These are phyloP conservation scores for Camellia lanceoleosa DNA, from an alignment of 148 eudicot genomes.

Conservation along the genomic window DNA sequence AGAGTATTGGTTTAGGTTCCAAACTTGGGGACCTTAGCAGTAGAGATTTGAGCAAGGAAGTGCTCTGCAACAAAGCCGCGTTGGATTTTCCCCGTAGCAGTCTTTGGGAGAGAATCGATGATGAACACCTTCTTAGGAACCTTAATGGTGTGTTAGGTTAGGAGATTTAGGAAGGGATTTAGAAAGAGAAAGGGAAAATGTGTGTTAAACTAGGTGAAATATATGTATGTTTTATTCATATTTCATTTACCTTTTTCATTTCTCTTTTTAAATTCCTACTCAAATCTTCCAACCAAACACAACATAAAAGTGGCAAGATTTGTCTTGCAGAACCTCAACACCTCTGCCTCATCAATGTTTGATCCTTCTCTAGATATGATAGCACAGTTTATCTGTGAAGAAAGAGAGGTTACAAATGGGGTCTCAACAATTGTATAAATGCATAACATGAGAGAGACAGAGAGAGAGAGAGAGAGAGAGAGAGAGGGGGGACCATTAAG, in stretches of 20 bases:
- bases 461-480: too few relatives aligned
- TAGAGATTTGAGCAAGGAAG: slow-evolving; percentile 86
- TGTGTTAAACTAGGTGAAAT: too few relatives aligned
- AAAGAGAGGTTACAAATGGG: background rate
- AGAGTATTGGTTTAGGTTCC: slow-evolving; percentile 47
- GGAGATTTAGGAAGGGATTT: too few relatives aligned
- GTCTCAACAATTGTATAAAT: background rate
- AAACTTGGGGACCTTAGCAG: slow-evolving; percentile 84
- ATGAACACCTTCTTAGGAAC: slow-evolving; percentile 90
- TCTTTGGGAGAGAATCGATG: slow-evolving; percentile 80
- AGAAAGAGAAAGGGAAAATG: too few relatives aligned
- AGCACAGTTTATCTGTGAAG: slow-evolving; percentile 83
- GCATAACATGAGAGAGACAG: background rate
- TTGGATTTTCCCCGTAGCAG: slow-evolving; percentile 94
- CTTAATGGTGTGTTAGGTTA: slow-evolving; percentile 22
- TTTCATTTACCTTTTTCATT: too few relatives aligned
- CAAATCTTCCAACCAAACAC: too few relatives aligned
- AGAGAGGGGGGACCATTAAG: too few relatives aligned
- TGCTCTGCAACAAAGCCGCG: slow-evolving; percentile 83
- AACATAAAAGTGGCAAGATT: slow-evolving; percentile 64
- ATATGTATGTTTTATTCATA: too few relatives aligned
- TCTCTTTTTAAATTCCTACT: too few relatives aligned
- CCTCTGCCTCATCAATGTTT: slow-evolving; percentile 58
- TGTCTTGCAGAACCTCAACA: slow-evolving; percentile 71
- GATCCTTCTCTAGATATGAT: slow-evolving; percentile 77